Evolutionary conservation across 306 rosid genomes (phyloP), one percentile per base, ranked within the genome.

Genomic region (Casuarina equisetifolia): DNA sequence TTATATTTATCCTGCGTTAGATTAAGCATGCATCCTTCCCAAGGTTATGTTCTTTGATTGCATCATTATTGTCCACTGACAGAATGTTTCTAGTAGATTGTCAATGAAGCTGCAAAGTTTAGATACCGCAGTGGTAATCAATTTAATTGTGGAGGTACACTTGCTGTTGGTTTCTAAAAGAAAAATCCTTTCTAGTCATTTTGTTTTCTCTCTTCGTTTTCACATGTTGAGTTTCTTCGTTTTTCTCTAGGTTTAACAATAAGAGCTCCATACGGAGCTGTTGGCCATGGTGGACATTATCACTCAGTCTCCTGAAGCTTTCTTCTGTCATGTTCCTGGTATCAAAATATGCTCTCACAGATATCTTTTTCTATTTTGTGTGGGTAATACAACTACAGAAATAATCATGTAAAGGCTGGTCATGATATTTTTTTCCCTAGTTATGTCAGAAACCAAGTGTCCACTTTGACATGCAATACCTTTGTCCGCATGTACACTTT

Each of bases 251-350:
- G 98, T 78, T 87, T 95, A 83, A 95, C 98, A 58, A 86, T 95
- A 70, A 85, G 99, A 81, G 81, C 99, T 39, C 99, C 99, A 74
- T 95, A 91, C 80, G 97, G 97, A 79, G 97, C 99, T 78, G 99
- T 95, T 67, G 99, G 97, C 77, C 99, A 92, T 78, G 99, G 97
- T 69, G 99, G 99, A 46, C 99, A 92, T 85, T 95, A 92, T 82
- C 99, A 95, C 86, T 95, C 99, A 95, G 72, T 95, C 97, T 63
- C 99, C 99, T 1, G 97, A 95, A 88, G 97, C 97, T 82, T 95
- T 95, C 89, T 95, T 95, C 80, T 95, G 97, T 76, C 99, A 95
- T 82, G 96, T 86, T 83, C 99, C 99, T 80, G 99, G 97, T 66
- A 84, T 95, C 81, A 95, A 95, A 81, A 97, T 92, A 92, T 36